These are phyloP conservation scores for Lichtheimia corymbifera DNA, from an alignment of 371 early-diverging fungal species.

Conservation along the genomic window DNA sequence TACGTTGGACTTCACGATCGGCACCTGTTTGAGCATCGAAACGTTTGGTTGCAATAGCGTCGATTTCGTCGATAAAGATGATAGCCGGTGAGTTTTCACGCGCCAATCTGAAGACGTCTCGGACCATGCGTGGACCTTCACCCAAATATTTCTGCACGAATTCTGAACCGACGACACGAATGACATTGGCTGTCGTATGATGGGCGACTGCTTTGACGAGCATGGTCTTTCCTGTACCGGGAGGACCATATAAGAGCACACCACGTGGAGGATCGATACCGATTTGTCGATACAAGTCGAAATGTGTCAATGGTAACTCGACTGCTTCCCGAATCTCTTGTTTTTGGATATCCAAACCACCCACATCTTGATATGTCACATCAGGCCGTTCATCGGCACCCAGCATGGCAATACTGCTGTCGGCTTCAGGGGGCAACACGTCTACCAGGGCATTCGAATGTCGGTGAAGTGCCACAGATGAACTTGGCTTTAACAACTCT, in stretches of 20 bases:
- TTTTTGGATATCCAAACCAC: conserved; percentile 99
- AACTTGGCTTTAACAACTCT: conserved; percentile 96
- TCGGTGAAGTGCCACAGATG: conserved; percentile 98
- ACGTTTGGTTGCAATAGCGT: conserved; percentile 99
- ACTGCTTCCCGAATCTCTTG: conserved; percentile 99
- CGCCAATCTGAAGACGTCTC: conserved; percentile 99
- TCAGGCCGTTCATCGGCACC: conserved; percentile 96
- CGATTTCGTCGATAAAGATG: conserved; percentile 99
- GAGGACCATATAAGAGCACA: conserved; percentile 98
- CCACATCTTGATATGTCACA: conserved; percentile 97
- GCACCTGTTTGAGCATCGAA: conserved; percentile 99
- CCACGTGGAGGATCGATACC: conserved; percentile 99
- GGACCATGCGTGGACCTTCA: conserved; percentile 99
- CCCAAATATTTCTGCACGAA: conserved; percentile 99
- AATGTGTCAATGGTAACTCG: conserved; percentile 99
- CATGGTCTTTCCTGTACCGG: conserved; percentile 99
- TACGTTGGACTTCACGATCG: conserved; percentile 99
- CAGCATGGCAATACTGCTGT: conserved; percentile 95
- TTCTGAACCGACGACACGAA: conserved; percentile 99
- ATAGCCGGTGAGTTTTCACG: conserved; percentile 99
- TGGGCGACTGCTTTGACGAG: conserved; percentile 99
- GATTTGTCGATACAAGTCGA: conserved; percentile 99
- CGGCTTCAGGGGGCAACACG: conserved; percentile 96
- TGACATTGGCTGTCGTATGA: conserved; percentile 98
- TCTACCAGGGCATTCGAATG: conserved; percentile 99